Conservation (phyloP, 2,329 filamentous ascomycete species). For the Alternaria solani region DNA sequence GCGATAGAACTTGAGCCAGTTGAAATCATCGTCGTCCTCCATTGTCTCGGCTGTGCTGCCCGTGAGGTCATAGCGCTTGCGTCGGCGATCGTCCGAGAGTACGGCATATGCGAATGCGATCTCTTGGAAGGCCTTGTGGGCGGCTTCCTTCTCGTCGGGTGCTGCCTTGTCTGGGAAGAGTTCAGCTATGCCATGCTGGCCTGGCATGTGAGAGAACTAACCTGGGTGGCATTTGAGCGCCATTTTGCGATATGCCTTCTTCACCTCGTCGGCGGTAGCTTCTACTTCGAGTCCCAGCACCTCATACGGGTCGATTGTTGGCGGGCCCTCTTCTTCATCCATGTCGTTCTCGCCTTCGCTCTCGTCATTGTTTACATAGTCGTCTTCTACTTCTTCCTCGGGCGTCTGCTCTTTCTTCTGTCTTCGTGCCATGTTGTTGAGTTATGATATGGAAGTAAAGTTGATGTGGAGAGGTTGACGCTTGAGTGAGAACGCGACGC, state of each 20-base stretch:
- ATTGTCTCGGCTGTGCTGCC: constrained; percentile 88
- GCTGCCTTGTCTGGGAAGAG: constrained; percentile 74
- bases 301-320: constrained; percentile 79
- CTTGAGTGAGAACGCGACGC: constrained; percentile 34
- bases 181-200: constrained; percentile 17
- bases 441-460: constrained; percentile 12
- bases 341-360: constrained; percentile 28
- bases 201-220: constrained; percentile 52
- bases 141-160: constrained; percentile 71
- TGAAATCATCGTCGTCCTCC: constrained; percentile 75
- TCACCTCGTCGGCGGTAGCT: constrained; percentile 81
- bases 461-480: constrained; percentile 4
- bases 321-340: constrained; percentile 61
- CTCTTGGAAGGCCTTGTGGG: constrained; percentile 84
- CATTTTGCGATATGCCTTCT: constrained; percentile 88
- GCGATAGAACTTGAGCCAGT: constrained; percentile 90
- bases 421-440: constrained; percentile 15
- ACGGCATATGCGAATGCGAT: constrained; percentile 95
- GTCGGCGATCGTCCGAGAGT: constrained; percentile 81
- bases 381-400: constrained; percentile 18
- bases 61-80: constrained; percentile 87
- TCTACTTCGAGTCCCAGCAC: constrained; percentile 75
- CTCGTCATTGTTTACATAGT: constrained; percentile 58
- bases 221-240: constrained; percentile 81
- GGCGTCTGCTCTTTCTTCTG: constrained; percentile 11